phyloP scores from a whole-genome alignment of 768 basidiomycete species.

The Xerocomus spinulosus region DNA sequence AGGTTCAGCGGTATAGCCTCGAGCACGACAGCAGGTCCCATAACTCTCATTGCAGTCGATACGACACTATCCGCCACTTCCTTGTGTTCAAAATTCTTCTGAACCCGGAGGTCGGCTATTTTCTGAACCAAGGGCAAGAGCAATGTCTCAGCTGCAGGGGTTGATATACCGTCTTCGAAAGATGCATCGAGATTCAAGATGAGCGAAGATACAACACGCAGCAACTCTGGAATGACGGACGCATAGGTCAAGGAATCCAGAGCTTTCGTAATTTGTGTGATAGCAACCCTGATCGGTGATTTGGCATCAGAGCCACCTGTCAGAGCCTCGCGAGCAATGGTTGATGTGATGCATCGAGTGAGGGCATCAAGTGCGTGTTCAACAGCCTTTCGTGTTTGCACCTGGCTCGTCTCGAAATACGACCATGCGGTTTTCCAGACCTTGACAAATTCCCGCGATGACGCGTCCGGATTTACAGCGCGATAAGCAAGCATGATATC shows the following conservation, averaged over 20 bases:
- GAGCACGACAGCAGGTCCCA: constrained; percentile 82
- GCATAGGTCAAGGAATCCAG: constrained; percentile 72
- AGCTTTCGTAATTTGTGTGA: constrained; percentile 60
- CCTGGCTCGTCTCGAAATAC: constrained; percentile 70
- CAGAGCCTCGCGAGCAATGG: constrained; percentile 53
- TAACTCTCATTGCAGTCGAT: constrained; percentile 72
- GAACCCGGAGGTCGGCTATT: constrained; percentile 67
- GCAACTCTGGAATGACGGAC: constrained; percentile 70
- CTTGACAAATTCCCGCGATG: constrained; percentile 49
- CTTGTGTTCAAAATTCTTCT: constrained; percentile 86
- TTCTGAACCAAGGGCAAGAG: constrained; percentile 65
- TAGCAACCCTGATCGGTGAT: constrained; percentile 57
- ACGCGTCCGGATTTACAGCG: constrained; percentile 43
- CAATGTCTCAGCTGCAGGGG: constrained; percentile 64
- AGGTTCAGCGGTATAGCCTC: constrained; percentile 78
- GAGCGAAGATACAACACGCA: constrained; percentile 69
- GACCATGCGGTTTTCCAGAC: constrained; percentile 76
- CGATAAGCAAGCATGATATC: constrained; percentile 66
- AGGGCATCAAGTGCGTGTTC: constrained; percentile 60
- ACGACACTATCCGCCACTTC: constrained; percentile 80
- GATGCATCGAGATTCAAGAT: constrained; percentile 57
- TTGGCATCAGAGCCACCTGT: constrained; percentile 42
- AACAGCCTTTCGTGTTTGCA: constrained; percentile 55
- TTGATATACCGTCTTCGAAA: constrained; percentile 34
- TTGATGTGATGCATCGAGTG: constrained; percentile 64